Conservation (phyloP, 2,329 filamentous ascomycete genomes). For the Madurella fahalii region DNA sequence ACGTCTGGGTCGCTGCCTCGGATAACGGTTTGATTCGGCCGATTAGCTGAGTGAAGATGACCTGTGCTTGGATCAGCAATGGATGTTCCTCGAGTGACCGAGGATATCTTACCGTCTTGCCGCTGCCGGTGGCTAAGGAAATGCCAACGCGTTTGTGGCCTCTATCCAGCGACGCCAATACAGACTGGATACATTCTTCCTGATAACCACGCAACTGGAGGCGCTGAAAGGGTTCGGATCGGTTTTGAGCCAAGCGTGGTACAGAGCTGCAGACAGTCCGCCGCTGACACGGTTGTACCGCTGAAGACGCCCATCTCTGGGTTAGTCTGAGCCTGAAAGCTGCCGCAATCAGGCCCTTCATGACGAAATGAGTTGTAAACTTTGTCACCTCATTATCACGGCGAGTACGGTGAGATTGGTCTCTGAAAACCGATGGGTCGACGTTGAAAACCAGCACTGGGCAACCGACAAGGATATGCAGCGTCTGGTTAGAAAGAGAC, state of each 20-base stretch:
- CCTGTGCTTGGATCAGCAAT: neutral
- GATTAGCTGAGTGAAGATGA: conserved; percentile 96
- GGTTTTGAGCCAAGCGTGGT: neutral
- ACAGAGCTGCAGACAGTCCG: conserved; percentile 5
- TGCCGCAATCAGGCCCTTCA: conserved; percentile 3
- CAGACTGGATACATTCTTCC: conserved; percentile 83
- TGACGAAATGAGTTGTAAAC: neutral
- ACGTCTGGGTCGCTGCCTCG: conserved; percentile 64
- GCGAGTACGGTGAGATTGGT: neutral
- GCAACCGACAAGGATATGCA: no score
- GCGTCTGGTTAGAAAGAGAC: no score
- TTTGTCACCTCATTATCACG: neutral
- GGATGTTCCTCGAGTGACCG: neutral
- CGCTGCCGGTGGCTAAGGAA: conserved; percentile 81
- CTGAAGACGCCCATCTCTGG: neutral
- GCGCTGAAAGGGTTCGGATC: neutral
- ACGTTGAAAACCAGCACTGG: no score
- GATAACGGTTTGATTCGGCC: conserved; percentile 61
- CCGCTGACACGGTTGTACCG: neutral
- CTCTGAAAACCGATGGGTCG: no score
- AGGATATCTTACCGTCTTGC: conserved; percentile 66
- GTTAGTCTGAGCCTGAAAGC: neutral
- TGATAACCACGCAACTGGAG: conserved; percentile 65
- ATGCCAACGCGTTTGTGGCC: conserved; percentile 79
- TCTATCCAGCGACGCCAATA: conserved; percentile 62